These are phyloP conservation scores for Psilocybe mexicana DNA, from an alignment of 1,284 basidiomycete species.

Conservation along the genomic window DNA sequence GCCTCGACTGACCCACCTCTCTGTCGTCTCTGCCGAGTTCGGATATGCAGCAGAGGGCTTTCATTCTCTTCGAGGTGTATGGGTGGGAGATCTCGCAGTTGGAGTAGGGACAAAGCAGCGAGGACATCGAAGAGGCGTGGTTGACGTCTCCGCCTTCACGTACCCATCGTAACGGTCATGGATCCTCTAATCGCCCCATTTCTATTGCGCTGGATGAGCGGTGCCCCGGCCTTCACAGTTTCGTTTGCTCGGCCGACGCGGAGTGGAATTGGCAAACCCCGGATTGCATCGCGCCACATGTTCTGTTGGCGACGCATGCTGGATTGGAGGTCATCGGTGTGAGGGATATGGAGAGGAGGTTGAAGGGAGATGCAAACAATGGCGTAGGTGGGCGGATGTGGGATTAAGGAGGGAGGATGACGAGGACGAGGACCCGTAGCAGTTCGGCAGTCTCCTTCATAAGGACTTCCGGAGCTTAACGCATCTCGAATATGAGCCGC, in stretches of 20 bases:
- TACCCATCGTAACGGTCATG: slow-evolving; percentile 1
- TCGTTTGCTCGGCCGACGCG: slow-evolving; percentile 72
- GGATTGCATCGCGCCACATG: slow-evolving; percentile 78
- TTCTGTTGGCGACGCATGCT: slow-evolving; percentile 64
- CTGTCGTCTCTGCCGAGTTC: slow-evolving; percentile 68
- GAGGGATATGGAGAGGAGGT: slow-evolving; percentile 64
- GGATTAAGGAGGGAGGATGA: slow-evolving; percentile 27
- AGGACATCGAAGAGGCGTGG: slow-evolving; percentile 64
- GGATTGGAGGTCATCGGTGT: slow-evolving; percentile 67
- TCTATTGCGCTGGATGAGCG: slow-evolving; percentile 54
- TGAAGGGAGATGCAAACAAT: slow-evolving; percentile 36
- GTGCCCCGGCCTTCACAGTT: slow-evolving; percentile 65
- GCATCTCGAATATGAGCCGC: slow-evolving; percentile 60
- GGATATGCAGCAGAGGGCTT: slow-evolving; percentile 64
- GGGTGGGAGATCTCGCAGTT: slow-evolving; percentile 61
- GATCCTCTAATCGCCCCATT: slow-evolving; percentile 11
- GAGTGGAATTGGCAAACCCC: slow-evolving; percentile 79
- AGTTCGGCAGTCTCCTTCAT: slow-evolving; percentile 59
- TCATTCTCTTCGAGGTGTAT: slow-evolving; percentile 64
- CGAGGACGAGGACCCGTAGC: slow-evolving; percentile 49
- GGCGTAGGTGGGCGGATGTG: slow-evolving; percentile 6
- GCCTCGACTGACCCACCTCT: slow-evolving; percentile 60
- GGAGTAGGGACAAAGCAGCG: slow-evolving; percentile 69
- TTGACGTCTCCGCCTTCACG: slow-evolving; percentile 27
- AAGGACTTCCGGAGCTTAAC: slow-evolving; percentile 58